Conservation (phyloP, 495 filamentous ascomycete genomes). For the Penicillium argentinense region DNA sequence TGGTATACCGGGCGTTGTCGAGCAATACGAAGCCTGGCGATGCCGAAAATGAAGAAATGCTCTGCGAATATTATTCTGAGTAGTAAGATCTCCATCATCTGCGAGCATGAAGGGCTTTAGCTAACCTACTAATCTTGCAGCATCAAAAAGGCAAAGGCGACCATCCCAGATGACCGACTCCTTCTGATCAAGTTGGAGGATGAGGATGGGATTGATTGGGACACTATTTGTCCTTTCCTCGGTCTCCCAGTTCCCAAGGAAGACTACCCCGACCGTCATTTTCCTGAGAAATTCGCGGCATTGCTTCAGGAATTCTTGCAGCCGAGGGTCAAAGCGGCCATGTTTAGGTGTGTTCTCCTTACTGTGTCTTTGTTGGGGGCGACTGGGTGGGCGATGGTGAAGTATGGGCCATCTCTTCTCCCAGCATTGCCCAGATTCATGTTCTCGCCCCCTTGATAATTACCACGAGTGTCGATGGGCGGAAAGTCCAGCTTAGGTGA, state of each 20-base stretch:
- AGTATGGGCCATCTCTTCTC: slow-evolving; percentile 4
- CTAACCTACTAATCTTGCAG: slow-evolving; percentile 3
- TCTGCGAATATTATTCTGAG: slow-evolving; percentile 12
- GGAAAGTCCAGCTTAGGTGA: too few species aligned
- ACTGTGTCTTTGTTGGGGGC: slow-evolving; percentile 9
- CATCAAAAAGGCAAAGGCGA: slow-evolving; percentile 18
- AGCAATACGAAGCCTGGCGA: slow-evolving; percentile 3
- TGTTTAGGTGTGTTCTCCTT: slow-evolving; percentile 9
- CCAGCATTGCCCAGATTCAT: neutral
- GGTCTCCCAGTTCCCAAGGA: slow-evolving; percentile 18
- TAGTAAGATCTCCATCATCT: slow-evolving; percentile 14
- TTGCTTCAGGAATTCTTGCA: slow-evolving; percentile 10
- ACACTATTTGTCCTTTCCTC: slow-evolving; percentile 25
- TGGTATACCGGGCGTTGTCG: slow-evolving; percentile 5
- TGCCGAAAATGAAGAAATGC: slow-evolving; percentile 12
- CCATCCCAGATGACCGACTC: slow-evolving; percentile 18
- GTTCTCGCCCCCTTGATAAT: neutral
- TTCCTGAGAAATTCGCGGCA: slow-evolving; percentile 20
- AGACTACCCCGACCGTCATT: slow-evolving; percentile 21
- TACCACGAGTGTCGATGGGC: too few species aligned
- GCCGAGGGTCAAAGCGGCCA: slow-evolving; percentile 11
- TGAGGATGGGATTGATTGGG: slow-evolving; percentile 26
- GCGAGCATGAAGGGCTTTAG: neutral
- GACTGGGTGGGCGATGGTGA: slow-evolving; percentile 12
- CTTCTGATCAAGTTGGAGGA: slow-evolving; percentile 20